Evolutionary conservation across 305 asterid species (phyloP), one percentile per base, ranked within the genome.

Genomic region (Fraxinus ornus): DNA sequence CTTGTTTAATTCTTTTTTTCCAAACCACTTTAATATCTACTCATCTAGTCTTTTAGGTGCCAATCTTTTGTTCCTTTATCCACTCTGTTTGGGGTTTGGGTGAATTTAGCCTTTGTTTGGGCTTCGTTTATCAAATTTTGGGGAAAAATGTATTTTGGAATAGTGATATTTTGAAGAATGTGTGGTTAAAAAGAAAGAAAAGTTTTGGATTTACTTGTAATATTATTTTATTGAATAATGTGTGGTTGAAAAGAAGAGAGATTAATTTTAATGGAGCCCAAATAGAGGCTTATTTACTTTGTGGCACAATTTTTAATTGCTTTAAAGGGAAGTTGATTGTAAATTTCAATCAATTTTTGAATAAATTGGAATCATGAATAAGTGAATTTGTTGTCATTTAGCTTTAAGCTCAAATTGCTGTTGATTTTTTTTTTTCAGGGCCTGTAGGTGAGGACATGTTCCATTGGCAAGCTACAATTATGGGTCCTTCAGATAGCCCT

Each of bases 401-500:
- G 47, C 5, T 7, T 13, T 17, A 26, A 57, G 64, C 75, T 74
- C 36, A 49, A 78, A 8, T 2, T 13, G 44, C 8, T n/a, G 12
- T 66, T 73, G 22, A 82, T 30, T 30, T 30, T 30, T 30, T 62
- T 78, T 12, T 17, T 86, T 82, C 88, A 93, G 97, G 97, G 33
- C 97, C 97, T 71, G 93, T 92, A 35, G 97, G 93, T 22, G 92
- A 89, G 78, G 97, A 93, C 75, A 93, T 91, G 92, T 93, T 93
- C 86, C 94, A 91, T 30, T 93, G 97, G 97, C 97, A 91, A 85
- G 97, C 97, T 77, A 93, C 97, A 28, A 93, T 93, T 74, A 93
- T 93, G 95, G 94, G 95, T 81, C 97, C 97, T 68, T 66, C 92
- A 0, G 95, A 91, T 44, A 91, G 97, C 85, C 97, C 97, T 10